These are phyloP conservation scores for Canavalia ensiformis DNA, from an alignment of 306 rosid species.

Conservation along the genomic window DNA sequence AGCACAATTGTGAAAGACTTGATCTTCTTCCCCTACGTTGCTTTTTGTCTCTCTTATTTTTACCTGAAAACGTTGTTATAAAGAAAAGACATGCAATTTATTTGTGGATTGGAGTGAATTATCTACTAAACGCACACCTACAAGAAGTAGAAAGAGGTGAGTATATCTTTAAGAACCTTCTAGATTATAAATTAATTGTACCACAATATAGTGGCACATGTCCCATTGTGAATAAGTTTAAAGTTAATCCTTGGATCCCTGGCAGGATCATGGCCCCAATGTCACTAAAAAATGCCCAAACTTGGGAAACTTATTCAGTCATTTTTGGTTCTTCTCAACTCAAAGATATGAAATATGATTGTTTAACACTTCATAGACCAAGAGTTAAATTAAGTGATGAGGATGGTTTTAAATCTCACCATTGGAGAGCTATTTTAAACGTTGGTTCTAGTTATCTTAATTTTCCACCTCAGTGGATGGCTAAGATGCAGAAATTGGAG, in stretches of 20 bases:
- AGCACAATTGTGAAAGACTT: constrained; percentile 50
- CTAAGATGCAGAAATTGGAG: background rate
- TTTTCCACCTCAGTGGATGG: background rate
- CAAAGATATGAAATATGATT: background rate
- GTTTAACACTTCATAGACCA: background rate
- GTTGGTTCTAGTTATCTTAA: constrained; percentile 1
- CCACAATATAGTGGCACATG: background rate
- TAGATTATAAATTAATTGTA: constrained; percentile 11
- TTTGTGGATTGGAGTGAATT: constrained; percentile 63
- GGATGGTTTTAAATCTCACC: background rate
- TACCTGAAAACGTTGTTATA: constrained; percentile 53
- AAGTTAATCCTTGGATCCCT: constrained; percentile 26
- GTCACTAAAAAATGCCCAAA: background rate
- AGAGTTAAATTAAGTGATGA: background rate
- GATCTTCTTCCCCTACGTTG: constrained; percentile 30
- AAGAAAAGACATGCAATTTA: constrained; percentile 50
- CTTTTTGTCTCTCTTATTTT: constrained; percentile 52
- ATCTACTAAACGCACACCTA: background rate
- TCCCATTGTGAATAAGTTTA: background rate
- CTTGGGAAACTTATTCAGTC: background rate
- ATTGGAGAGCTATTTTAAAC: constrained; percentile 46
- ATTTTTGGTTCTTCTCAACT: background rate
- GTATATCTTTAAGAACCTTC: background rate
- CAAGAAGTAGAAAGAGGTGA: constrained; percentile 41
- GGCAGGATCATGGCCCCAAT: background rate